phyloP scores from a whole-genome alignment of 2,329 filamentous ascomycete species.

The Mycosphaerella sp. region DNA sequence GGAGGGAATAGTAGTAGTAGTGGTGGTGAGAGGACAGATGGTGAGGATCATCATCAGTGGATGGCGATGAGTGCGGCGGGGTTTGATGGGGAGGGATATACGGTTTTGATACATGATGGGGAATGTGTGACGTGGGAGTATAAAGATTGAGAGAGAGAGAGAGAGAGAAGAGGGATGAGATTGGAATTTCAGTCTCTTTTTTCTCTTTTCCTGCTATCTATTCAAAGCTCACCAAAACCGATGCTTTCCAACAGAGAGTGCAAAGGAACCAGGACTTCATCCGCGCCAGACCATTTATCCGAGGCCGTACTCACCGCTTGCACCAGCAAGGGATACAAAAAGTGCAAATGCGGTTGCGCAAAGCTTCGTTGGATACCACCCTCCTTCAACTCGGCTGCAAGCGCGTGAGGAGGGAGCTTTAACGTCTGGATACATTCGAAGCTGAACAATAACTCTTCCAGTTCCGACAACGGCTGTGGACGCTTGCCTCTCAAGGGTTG shows the following conservation, averaged over 20 bases:
- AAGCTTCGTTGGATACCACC: conserved; percentile 6
- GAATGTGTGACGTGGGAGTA: conserved; percentile 33
- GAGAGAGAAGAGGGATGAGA: background rate
- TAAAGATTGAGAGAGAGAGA: conserved; percentile 21
- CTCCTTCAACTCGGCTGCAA: conserved; percentile 23
- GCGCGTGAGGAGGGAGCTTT: conserved; percentile 53
- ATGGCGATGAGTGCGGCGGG: conserved; percentile 27
- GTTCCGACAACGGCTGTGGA: conserved; percentile 77
- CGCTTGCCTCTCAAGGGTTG: conserved; percentile 83
- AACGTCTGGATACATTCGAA: conserved; percentile 61
- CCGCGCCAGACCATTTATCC: conserved; percentile 52
- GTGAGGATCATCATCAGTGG: conserved; percentile 25
- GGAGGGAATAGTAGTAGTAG: background rate
- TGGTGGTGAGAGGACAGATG: background rate
- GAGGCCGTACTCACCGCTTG: conserved; percentile 57
- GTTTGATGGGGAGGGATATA: conserved; percentile 30
- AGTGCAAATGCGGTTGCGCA: conserved; percentile 65
- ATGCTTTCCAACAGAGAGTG: conserved; percentile 36
- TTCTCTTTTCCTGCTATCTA: too few species aligned
- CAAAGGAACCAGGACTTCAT: conserved; percentile 41
- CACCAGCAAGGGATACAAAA: conserved; percentile 72
- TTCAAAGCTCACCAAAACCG: background rate
- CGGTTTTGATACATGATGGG: conserved; percentile 25
- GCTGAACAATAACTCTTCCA: conserved; percentile 69
- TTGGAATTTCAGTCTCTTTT: background rate